Evolutionary conservation across 352 stramenopile species (phyloP).

Genomic region (Phytopythium sindhum): DNA sequence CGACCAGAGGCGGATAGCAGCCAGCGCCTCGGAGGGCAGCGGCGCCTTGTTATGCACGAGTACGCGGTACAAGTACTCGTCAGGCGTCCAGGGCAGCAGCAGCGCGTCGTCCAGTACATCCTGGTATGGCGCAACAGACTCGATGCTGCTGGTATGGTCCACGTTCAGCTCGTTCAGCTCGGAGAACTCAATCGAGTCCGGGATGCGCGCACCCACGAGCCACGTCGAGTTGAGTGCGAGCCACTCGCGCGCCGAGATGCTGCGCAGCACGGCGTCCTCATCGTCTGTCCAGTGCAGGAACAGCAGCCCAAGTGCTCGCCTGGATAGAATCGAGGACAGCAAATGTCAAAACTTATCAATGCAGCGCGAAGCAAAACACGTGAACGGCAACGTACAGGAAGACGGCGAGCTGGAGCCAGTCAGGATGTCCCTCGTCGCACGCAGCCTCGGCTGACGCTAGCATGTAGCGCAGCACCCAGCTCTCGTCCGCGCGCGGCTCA

Average conservation of each 20-base stretch:
- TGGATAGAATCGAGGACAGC: constrained; percentile 6
- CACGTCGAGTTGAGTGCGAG: constrained; percentile 60
- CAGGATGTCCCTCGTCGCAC: constrained; percentile 64
- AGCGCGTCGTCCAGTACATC: constrained; percentile 35
- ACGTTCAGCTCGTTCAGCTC: constrained; percentile 63
- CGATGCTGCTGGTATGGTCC: constrained; percentile 38
- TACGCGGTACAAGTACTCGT: constrained; percentile 75
- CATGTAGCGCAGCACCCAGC: constrained; percentile 75
- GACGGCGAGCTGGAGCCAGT: constrained; percentile 75
- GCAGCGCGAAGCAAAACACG: background rate
- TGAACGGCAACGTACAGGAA: constrained; percentile 48
- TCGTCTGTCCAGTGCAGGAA: constrained; percentile 79
- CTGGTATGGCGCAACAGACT: background rate
- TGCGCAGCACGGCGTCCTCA: constrained; percentile 53
- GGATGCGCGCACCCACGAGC: constrained; percentile 56
- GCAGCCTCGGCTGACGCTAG: constrained; percentile 53
- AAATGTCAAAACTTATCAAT: background rate
- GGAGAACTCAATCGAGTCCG: constrained; percentile 51
- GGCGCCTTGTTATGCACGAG: constrained; percentile 60
- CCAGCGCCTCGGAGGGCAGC: constrained; percentile 59
- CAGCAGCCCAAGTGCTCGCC: constrained; percentile 62
- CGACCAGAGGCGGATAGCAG: constrained; percentile 69
- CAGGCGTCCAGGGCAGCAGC: constrained; percentile 64
- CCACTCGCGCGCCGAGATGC: constrained; percentile 74
- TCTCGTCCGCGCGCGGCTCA: constrained; percentile 35